Base-by-base conservation (phyloP, 2,329 filamentous ascomycete genomes). In the Sodiomyces alkalinus region DNA sequence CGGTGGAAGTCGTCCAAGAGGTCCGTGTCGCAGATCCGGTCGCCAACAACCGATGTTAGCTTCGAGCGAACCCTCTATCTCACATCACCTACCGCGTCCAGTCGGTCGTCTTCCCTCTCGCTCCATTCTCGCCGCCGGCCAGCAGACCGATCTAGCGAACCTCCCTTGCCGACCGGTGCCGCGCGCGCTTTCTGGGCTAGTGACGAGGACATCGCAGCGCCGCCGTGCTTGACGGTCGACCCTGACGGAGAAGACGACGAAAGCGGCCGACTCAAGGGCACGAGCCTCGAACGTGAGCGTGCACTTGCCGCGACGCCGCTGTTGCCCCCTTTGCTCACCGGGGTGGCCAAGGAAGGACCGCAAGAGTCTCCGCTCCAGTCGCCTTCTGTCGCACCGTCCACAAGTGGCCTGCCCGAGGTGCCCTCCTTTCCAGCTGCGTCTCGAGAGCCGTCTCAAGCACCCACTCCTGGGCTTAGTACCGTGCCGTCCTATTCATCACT, bases 341-440 rank as follows among this genome's bases (percentile, higher is more conserved):
- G 69, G 31, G 53, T 62, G 14, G 55, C 64, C 19, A 53, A 59
- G 24, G 52, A 69, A 22, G 64, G 72, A 1, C 64, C 67, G 2
- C 60, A 77, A 18, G 68, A 80, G 33, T 92, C 83, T 6, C 83
- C 86, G n/a, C 59, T 92, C 16, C 82, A 92, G 50, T 92, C 83
- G 1, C 85, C 85, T 1, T 78, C 74, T 0, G 68, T 90, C 12
- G 80, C 76, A 7, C 72, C 74, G n/a, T 55, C 64, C 36, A 53
- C 46, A 13, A n/a, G n/a, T n/a, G 47, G 40, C 13, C 47, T 48
- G 3, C 56, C 55, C 18, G 42, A 62, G 26, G 46, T 46, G 30
- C 52, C 48, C 34, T n/a, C n/a, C n/a, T n/a, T n/a, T n/a, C n/a
- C n/a, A n/a, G 54, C 52, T 3, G 49, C 53, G 2, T 35, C 47